Base-by-base conservation (phyloP, 2,329 filamentous ascomycete genomes). In the Scorias spongiosa region DNA sequence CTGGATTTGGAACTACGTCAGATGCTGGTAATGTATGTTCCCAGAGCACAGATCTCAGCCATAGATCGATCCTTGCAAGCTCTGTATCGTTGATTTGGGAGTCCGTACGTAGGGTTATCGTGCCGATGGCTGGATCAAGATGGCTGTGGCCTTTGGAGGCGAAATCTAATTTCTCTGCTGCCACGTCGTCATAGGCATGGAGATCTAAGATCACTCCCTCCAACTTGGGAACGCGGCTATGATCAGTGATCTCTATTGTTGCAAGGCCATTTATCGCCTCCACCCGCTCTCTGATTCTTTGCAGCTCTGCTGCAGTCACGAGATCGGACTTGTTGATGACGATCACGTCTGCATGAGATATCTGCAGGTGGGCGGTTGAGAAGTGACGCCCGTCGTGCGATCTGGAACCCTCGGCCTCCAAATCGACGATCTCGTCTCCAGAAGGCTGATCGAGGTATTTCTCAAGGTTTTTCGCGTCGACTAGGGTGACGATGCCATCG, bases 291-390 rank as follows among this genome's bases (percentile, higher is more conserved):
- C 71, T 73, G 7, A 95, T 84, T 0, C 59, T 63, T n/a, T 75
- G 64, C 1, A 96, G 71, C 54, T 94, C 78, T 6, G 74, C 66
- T 1, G 72, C 60, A 5, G 72, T 76, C 2, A 96, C 87, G 2
- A 95, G 70, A 58, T 98, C 91, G 2, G 80, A 72, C 63, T 98
- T 98, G 66, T 98, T 98, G 53, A 98, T 76, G 34, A 98, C 77
- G 39, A 98, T 75, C 8, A 96, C 86, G 63, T 98, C 91, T 6
- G 91, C 91, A 56, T 98, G 89, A 1, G 87, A 95, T 47, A 98
- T 93, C 57, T 98, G 91, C 40, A 96, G 74, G 62, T 98, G 91
- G 0, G 91, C 91, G 2, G 85, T 94, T 0, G 89, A 95, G 63
- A 95, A 75, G 8, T 87, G 65, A 0, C 83, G 80, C 0, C 81